Conservation (phyloP, 495 filamentous ascomycete species). For the Bryoglossum gracile region DNA sequence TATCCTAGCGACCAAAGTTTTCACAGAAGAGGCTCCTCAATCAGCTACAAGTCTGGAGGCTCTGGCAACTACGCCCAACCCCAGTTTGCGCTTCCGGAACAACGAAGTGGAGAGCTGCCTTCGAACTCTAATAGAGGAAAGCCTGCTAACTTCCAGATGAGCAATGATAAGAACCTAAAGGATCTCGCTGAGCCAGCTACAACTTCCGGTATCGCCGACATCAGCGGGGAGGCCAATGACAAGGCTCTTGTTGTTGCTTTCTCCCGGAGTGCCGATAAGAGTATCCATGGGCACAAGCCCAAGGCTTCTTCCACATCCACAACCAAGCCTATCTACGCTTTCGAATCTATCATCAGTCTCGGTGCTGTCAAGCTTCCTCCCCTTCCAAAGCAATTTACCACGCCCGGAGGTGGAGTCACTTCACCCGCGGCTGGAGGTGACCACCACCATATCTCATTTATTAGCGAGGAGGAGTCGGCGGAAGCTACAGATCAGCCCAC, state of each 20-base stretch:
- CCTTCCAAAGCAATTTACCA: no score
- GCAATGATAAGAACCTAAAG: no score
- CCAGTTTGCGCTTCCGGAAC: background rate
- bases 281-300: background rate
- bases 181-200: no score
- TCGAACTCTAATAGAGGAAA: background rate
- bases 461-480: no score
- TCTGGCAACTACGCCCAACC: background rate
- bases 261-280: background rate
- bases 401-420: background rate
- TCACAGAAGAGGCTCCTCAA: background rate
- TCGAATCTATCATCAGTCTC: no score
- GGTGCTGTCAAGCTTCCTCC: no score
- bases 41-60: background rate
- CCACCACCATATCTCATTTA: no score
- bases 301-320: background rate
- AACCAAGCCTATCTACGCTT: background rate
- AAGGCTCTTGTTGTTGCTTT: background rate
- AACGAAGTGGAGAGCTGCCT: background rate
- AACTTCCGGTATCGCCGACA: no score
- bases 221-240: background rate
- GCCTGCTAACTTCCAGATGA: no score
- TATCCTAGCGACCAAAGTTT: background rate
- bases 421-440: background rate
- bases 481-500: conserved; percentile 1